Base-by-base conservation (phyloP, 2,329 filamentous ascomycete genomes). In the Venturiaceae sp. region DNA sequence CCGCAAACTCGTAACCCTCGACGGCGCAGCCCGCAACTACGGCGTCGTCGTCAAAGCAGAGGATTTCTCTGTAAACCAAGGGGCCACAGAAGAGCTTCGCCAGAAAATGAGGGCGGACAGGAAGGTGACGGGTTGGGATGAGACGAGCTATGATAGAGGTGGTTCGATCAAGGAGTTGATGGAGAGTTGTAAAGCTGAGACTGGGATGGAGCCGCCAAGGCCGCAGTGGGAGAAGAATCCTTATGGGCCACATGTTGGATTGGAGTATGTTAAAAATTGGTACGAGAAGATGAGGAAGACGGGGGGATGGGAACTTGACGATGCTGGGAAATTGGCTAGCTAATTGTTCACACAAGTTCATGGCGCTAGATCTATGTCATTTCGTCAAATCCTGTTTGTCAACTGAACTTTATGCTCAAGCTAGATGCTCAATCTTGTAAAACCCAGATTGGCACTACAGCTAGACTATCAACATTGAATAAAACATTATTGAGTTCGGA, bases 201-300 rank as follows among this genome's bases (percentile, higher is more conserved):
- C 75, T 0, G 76, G 76, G 0, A 61, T 78, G 37, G 62, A 66
- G 46, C 62, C 75, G 0, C 76, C 77, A 2, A 64, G 59, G 14
- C 71, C 74, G 23, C 75, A 75, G 62, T 79, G 76, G 76, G 69
- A 73, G 41, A 66, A 68, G 21, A 67, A 74, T 37, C 67, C 72
- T 0, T 78, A 78, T 66, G 76, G 76, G 0, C 75, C 77, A 16
- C 76, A 79, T 66, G 68, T 70, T 14, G 67, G 67, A 11, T 52
- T 76, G 47, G 63, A 67, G 21, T 79, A 78, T 65, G 74, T 78
- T 39, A 68, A 69, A 62, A 61, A 69, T 0, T 78, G 76, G 76
- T 77, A 74, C 62, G 63, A 67, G 62, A 68, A 57, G 57, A 74
- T 74, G 70, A 63, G 65, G 57, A 63, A 64, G 16, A 61, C 60